These are phyloP conservation scores for Hemileccinum rubropunctum DNA, from an alignment of 768 basidiomycete genomes.

Conservation along the genomic window DNA sequence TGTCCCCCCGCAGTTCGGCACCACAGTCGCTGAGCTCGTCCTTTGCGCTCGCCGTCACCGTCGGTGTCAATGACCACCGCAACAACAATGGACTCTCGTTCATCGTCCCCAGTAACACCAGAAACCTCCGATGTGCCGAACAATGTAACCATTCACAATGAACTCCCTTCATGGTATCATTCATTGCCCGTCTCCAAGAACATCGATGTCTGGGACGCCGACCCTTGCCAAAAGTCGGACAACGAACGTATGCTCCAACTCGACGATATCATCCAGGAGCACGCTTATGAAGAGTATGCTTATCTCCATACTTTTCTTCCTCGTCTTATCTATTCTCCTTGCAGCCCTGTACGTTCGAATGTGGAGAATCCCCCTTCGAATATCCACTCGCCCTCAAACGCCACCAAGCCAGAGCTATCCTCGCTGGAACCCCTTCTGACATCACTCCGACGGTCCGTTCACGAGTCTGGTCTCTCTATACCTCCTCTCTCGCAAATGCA, in stretches of 20 bases:
- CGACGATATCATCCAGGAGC: slow-evolving; percentile 71
- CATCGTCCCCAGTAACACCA: slow-evolving; percentile 70
- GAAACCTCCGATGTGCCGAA: slow-evolving; percentile 57
- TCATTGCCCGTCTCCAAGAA: slow-evolving; percentile 44
- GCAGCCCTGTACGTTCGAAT: slow-evolving; percentile 20
- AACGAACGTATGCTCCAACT: slow-evolving; percentile 59
- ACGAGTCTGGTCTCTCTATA: slow-evolving; percentile 32
- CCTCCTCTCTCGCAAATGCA: slow-evolving; percentile 39
- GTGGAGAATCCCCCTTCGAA: slow-evolving; percentile 17
- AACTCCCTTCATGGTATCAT: slow-evolving; percentile 57
- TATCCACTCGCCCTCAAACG: slow-evolving; percentile 21
- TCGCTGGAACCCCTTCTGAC: slow-evolving; percentile 32
- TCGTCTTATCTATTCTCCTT: not conserved
- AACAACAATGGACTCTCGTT: slow-evolving; percentile 55
- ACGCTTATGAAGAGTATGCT: slow-evolving; percentile 73
- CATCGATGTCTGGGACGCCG: slow-evolving; percentile 43
- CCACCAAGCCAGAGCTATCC: slow-evolving; percentile 35
- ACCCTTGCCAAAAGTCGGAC: slow-evolving; percentile 46
- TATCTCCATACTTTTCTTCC: slow-evolving; percentile 13
- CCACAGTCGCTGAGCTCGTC: slow-evolving; percentile 6
- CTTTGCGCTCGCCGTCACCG: slow-evolving; percentile 8
- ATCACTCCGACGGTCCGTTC: slow-evolving; percentile 28
- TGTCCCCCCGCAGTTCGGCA: not conserved
- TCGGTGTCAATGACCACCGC: slow-evolving; percentile 61
- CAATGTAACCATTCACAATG: slow-evolving; percentile 48